Evolutionary conservation across 352 stramenopile genomes (phyloP).

Genomic region (Pseudoperonospora humuli): DNA sequence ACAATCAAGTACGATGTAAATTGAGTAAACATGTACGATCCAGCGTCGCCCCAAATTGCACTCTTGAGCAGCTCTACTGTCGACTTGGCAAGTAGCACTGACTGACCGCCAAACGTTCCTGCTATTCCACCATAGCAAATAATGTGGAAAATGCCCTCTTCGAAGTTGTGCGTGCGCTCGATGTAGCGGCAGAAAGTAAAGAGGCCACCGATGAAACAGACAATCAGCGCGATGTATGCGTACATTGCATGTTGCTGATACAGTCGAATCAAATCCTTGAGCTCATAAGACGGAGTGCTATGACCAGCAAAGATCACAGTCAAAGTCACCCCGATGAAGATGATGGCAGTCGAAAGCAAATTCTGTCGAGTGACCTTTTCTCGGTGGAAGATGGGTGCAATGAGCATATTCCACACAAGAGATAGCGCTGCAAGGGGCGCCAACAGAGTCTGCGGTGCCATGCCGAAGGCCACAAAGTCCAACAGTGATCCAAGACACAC

Average conservation of each 20-base stretch:
- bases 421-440: constrained; percentile 83
- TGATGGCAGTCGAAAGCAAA: constrained; percentile 78
- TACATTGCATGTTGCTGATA: constrained; percentile 81
- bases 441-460: constrained; percentile 87
- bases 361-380: constrained; percentile 81
- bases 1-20: constrained; percentile 78
- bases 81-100: constrained; percentile 84
- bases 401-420: constrained; percentile 90
- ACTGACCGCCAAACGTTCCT: constrained; percentile 86
- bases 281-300: constrained; percentile 78
- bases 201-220: constrained; percentile 52
- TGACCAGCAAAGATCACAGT: constrained; percentile 87
- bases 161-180: constrained; percentile 57
- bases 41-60: constrained; percentile 76
- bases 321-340: constrained; percentile 83
- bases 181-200: constrained; percentile 69
- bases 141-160: constrained; percentile 70
- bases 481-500: constrained; percentile 79
- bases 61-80: constrained; percentile 87
- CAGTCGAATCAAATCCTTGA: constrained; percentile 77
- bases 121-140: constrained; percentile 85
- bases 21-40: constrained; percentile 70
- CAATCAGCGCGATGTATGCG: constrained; percentile 68
- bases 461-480: constrained; percentile 89
- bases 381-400: constrained; percentile 86